phyloP scores from a whole-genome alignment of 2,329 filamentous ascomycete genomes.

The Penicillium rolfsii region DNA sequence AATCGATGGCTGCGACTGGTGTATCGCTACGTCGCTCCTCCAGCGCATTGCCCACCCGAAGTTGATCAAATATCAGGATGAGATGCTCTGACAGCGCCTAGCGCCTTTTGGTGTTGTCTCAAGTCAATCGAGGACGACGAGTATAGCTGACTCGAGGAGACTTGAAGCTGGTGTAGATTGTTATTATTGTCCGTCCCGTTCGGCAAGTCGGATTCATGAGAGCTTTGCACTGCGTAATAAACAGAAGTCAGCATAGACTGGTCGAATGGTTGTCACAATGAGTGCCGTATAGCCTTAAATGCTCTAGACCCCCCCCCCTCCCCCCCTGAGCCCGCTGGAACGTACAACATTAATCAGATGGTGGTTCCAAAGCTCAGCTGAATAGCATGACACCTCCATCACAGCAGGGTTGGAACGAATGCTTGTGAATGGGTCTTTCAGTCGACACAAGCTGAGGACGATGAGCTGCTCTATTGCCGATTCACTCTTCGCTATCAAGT shows the following conservation, averaged over 20 bases:
- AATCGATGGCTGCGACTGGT: background rate
- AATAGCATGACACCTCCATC: background rate
- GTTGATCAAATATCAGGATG: slow-evolving; percentile 84
- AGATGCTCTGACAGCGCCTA: slow-evolving; percentile 77
- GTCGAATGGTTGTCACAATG: too few species aligned
- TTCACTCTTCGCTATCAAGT: too few species aligned
- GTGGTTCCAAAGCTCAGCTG: background rate
- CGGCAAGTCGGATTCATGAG: slow-evolving; percentile 71
- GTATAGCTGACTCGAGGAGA: slow-evolving; percentile 79
- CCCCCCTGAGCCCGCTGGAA: too few species aligned
- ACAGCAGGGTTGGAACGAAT: background rate
- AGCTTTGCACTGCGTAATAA: background rate
- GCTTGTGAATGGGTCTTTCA: background rate
- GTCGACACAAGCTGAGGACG: too few species aligned
- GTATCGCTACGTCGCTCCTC: slow-evolving; percentile 57
- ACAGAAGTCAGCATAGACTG: background rate
- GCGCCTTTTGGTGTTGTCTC: slow-evolving; percentile 67
- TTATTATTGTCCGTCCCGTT: slow-evolving; percentile 96
- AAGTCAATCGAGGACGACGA: slow-evolving; percentile 79
- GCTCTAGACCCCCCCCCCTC: background rate
- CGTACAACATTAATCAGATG: background rate
- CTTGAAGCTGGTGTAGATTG: slow-evolving; percentile 79
- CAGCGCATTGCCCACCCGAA: slow-evolving; percentile 89
- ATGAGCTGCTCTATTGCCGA: too few species aligned
- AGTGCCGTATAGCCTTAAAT: background rate